A percentile compares a stretch with the other conserved stretches of the same genome.
These are phyloP conservation scores for Potentilla sterilis DNA, from an alignment of 306 rosid species.

Conservation along the genomic window DNA sequence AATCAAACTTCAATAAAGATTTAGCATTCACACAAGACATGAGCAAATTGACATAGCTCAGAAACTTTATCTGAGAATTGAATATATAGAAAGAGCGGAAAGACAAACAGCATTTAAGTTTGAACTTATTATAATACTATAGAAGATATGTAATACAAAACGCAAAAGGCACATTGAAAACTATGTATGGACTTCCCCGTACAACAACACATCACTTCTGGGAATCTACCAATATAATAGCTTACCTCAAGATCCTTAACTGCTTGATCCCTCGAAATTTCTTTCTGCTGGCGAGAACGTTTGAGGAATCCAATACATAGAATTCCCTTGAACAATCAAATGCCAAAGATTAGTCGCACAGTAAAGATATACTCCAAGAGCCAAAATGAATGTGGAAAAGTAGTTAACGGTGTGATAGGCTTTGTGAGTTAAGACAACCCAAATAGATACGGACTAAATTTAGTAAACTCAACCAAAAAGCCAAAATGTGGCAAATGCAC, in stretches of 20 bases:
- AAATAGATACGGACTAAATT: not conserved
- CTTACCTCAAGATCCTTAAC: slow-evolving; percentile 64
- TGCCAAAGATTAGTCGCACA: slow-evolving; percentile 3
- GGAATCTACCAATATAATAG: not conserved
- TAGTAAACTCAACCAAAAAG: not conserved
- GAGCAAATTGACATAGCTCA: no score
- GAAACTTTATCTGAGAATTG: no score
- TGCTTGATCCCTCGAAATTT: slow-evolving; percentile 69
- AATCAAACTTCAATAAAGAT: not conserved
- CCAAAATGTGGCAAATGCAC: not conserved
- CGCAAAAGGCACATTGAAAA: no score
- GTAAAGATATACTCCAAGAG: not conserved
- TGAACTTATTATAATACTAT: no score
- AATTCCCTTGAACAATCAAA: slow-evolving; percentile 50
- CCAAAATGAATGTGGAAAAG: not conserved
- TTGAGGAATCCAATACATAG: slow-evolving; percentile 68
- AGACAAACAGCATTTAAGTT: no score
- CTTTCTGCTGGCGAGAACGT: slow-evolving; percentile 62
- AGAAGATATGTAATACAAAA: no score
- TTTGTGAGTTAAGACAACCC: not conserved
- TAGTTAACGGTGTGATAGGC: not conserved
- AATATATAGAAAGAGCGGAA: no score
- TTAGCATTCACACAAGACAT: not conserved
- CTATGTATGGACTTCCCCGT: no score
- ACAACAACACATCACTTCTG: not conserved